phyloP scores from a whole-genome alignment of 495 filamentous ascomycete genomes.

The Aspergillus ellipticus region DNA sequence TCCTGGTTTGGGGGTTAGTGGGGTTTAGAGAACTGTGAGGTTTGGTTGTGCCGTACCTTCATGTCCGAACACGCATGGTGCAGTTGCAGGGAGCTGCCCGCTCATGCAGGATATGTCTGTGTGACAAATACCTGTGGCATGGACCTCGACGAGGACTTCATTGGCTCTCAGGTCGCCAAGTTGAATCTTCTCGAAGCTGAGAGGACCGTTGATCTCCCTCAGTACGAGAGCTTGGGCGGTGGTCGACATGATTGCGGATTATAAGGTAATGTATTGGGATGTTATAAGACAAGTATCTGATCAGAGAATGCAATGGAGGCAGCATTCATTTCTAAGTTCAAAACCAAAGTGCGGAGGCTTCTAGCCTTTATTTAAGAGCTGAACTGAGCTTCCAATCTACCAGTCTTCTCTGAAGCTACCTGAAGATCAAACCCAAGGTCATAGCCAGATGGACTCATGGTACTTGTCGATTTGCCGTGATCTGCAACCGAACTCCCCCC shows the following conservation, averaged over 20 bases:
- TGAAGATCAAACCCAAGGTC: not conserved
- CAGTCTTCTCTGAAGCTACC: not conserved
- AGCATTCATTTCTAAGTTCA: not conserved
- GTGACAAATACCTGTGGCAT: constrained; percentile 40
- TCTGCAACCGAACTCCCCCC: not conserved
- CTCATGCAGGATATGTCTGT: constrained; percentile 29
- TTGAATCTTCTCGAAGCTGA: constrained; percentile 1
- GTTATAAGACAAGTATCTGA: too few relatives aligned
- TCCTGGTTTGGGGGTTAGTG: constrained; percentile 15
- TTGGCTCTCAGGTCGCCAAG: constrained; percentile 13
- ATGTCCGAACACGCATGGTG: constrained; percentile 22
- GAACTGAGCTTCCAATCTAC: not conserved
- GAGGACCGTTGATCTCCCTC: not conserved
- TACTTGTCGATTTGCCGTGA: not conserved
- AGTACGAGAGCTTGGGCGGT: not conserved
- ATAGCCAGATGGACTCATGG: not conserved
- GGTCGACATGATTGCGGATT: not conserved
- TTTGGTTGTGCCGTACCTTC: constrained; percentile 21
- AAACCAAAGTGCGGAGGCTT: not conserved
- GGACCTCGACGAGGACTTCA: constrained; percentile 36
- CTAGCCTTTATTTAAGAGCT: not conserved
- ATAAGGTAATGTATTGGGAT: not conserved
- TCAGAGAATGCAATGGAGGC: too few relatives aligned
- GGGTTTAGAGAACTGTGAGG: not conserved
- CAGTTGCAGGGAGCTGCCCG: constrained; percentile 12